Evolutionary conservation across 257 asterid species (phyloP).

Genomic region (Rehmannia glutinosa): DNA sequence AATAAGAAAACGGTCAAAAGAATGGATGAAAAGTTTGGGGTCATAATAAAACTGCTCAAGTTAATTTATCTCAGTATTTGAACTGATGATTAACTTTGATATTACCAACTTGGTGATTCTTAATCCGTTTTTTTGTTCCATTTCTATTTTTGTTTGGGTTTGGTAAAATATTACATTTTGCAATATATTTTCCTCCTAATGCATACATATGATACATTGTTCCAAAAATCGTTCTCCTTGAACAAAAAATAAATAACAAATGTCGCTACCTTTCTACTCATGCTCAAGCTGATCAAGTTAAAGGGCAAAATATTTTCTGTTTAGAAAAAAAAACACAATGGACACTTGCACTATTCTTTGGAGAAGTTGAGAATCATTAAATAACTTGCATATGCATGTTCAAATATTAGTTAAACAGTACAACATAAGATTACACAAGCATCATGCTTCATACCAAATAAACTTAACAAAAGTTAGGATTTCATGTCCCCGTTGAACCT

Average conservation of each 20-base stretch:
- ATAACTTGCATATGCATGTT: not conserved
- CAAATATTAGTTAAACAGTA: not conserved
- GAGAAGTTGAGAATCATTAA: too few relatives aligned
- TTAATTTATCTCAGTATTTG: too few relatives aligned
- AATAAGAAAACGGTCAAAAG: not conserved
- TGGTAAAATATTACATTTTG: too few relatives aligned
- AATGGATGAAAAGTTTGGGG: not conserved
- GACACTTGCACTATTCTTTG: too few relatives aligned
- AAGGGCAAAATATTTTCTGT: too few relatives aligned
- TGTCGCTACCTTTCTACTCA: too few relatives aligned
- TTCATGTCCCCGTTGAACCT: not conserved
- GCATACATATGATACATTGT: too few relatives aligned
- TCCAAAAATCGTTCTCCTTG: too few relatives aligned
- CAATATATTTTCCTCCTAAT: too few relatives aligned
- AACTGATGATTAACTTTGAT: not conserved
- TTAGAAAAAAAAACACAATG: too few relatives aligned
- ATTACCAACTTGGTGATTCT: not conserved
- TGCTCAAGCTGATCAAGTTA: too few relatives aligned
- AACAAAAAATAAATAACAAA: too few relatives aligned
- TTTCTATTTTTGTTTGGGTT: not conserved
- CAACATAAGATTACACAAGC: conserved; percentile 5
- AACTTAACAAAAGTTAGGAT: not conserved
- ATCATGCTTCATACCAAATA: not conserved
- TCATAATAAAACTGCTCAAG: not conserved
- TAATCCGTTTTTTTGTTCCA: not conserved